Evolutionary conservation across 768 basidiomycete species (phyloP).

Genomic region (Leucogyrophana mollusca): DNA sequence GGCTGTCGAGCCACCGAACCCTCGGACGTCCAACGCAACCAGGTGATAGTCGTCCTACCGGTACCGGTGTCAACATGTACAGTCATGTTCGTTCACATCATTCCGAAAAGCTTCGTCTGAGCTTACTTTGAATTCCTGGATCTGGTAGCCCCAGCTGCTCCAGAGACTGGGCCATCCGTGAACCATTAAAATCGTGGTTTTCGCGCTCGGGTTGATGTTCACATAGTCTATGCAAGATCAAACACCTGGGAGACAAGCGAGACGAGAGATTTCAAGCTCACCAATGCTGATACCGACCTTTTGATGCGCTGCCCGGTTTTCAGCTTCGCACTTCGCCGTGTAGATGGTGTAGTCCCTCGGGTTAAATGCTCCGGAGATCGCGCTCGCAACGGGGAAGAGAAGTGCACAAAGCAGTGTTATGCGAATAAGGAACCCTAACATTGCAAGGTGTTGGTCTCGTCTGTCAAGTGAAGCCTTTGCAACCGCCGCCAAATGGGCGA

Average conservation of each 20-base stretch:
- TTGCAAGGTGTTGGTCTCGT: too few relatives aligned
- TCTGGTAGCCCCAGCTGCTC: constrained; percentile 74
- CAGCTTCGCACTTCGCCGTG: constrained; percentile 39
- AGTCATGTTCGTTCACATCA: too few relatives aligned
- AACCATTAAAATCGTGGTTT: constrained; percentile 59
- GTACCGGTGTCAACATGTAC: constrained; percentile 1
- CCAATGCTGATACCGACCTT: constrained; percentile 44
- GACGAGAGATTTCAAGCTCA: constrained; percentile 26
- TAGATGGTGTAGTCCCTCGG: constrained; percentile 35
- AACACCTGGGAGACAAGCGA: background rate
- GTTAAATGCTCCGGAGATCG: constrained; percentile 28
- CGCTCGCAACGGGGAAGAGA: background rate
- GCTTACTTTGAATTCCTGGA: constrained; percentile 58
- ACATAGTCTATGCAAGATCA: constrained; percentile 48
- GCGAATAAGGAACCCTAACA: too few relatives aligned
- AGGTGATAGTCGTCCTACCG: constrained; percentile 58
- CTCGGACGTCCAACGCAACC: constrained; percentile 62
- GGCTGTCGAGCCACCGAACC: constrained; percentile 68
- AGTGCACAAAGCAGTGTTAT: background rate
- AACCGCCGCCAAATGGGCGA: too few relatives aligned
- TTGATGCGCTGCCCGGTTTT: constrained; percentile 33
- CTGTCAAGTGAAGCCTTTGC: too few relatives aligned
- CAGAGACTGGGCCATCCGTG: constrained; percentile 82
- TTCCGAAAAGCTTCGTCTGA: too few relatives aligned
- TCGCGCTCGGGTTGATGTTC: constrained; percentile 55